Evolutionary conservation across 768 basidiomycete species (phyloP).

Genomic region (Boletus pseudopeckii): DNA sequence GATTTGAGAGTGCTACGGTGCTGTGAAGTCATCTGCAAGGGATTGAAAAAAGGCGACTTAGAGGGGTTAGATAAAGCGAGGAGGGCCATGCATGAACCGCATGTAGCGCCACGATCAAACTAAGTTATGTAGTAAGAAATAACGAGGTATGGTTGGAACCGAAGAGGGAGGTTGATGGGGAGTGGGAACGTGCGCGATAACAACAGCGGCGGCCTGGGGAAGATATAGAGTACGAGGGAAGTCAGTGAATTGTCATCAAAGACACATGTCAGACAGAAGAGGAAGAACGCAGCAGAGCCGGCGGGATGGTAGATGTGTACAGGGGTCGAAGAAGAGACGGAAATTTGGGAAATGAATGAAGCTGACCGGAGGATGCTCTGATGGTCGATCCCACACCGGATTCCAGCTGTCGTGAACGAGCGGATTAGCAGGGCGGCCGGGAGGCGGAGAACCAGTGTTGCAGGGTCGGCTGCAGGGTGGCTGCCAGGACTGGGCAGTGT

Average conservation of each 20-base stretch:
- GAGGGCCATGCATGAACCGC: conserved; percentile 43
- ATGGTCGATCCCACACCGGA: conserved; percentile 22
- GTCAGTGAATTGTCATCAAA: conserved; percentile 15
- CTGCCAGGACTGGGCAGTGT: neutral
- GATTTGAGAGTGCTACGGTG: conserved; percentile 36
- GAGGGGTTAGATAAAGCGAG: conserved; percentile 40
- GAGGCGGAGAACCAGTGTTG: neutral
- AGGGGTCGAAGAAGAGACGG: conserved; percentile 9
- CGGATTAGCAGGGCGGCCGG: neutral
- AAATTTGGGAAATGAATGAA: conserved; percentile 24
- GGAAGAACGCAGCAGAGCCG: conserved; percentile 7
- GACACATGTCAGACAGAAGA: conserved; percentile 9
- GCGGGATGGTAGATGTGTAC: neutral
- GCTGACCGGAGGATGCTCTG: conserved; percentile 20
- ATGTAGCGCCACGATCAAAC: conserved; percentile 28
- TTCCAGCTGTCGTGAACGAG: neutral
- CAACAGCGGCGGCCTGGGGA: conserved; percentile 3
- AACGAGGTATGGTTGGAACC: conserved; percentile 7
- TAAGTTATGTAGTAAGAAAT: conserved; percentile 15
- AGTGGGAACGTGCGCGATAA: conserved; percentile 22
- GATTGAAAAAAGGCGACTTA: conserved; percentile 37
- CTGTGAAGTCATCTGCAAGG: conserved; percentile 46
- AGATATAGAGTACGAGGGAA: conserved; percentile 14
- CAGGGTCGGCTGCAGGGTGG: neutral
- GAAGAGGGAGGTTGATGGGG: conserved; percentile 5